These are phyloP conservation scores for Chlorella sorokiniana DNA, from an alignment of 139 green algal species.

Conservation along the genomic window DNA sequence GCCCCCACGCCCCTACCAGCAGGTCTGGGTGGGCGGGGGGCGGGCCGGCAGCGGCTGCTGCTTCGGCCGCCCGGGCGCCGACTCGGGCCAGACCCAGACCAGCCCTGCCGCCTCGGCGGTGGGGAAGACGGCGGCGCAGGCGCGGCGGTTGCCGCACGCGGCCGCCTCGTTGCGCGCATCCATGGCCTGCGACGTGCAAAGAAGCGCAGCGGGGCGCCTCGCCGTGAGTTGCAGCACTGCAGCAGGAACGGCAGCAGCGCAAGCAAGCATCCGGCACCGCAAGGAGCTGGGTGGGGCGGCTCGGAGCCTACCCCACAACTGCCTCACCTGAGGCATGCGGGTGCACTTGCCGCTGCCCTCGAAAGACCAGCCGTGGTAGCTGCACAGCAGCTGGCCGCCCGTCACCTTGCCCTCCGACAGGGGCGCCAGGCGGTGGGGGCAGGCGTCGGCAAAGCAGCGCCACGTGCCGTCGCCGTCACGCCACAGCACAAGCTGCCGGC, in stretches of 20 bases:
- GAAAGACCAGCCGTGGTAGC: background rate
- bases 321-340: background rate
- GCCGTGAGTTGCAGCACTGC: no score
- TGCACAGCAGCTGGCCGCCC: constrained; percentile 1
- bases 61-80: background rate
- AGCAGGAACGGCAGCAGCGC: no score
- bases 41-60: background rate
- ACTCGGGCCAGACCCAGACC: no score
- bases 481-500: constrained; percentile 47
- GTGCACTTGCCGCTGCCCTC: background rate
- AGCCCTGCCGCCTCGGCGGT: no score
- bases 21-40: background rate
- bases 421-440: constrained; percentile 51
- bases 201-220: no score
- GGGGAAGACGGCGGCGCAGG: no score
- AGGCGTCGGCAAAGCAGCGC: constrained; percentile 46
- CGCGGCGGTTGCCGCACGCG: no score
- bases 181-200: background rate
- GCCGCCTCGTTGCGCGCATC: background rate
- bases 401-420: constrained; percentile 19
- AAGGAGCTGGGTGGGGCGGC: no score
- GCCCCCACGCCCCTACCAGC: background rate
- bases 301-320: no score
- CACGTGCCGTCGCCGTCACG: constrained; percentile 32
- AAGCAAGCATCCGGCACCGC: no score